Conservation (phyloP, 352 stramenopile species). For the Peronosclerospora sorghi region DNA sequence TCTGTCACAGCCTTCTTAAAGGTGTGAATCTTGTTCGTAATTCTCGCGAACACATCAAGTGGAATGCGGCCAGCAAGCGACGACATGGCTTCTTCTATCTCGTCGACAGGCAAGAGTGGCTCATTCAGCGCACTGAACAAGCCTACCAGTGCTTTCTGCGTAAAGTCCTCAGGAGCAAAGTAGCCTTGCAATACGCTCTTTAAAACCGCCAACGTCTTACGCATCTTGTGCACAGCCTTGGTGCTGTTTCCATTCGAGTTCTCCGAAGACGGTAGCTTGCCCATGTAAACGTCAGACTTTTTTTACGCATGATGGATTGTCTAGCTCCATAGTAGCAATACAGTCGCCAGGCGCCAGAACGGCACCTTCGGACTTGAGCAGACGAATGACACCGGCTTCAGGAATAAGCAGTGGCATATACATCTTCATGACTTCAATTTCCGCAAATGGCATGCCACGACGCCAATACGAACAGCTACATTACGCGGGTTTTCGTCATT, state of each 20-base stretch:
- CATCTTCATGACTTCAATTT: conserved; percentile 99
- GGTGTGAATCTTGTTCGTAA: conserved; percentile 25
- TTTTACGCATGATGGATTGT: conserved; percentile 96
- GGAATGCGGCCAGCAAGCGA: conserved; percentile 69
- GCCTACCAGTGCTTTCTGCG: conserved; percentile 41
- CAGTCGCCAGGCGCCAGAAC: conserved; percentile 93
- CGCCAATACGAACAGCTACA: too few relatives aligned
- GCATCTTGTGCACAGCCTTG: too few relatives aligned
- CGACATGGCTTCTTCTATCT: conserved; percentile 93
- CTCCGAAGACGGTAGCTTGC: conserved; percentile 15
- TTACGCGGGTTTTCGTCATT: too few relatives aligned
- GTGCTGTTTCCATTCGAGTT: conserved; percentile 17
- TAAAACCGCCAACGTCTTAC: too few relatives aligned
- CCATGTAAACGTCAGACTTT: conserved; percentile 35
- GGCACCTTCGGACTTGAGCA: conserved; percentile 93
- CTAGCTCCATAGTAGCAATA: conserved; percentile 94
- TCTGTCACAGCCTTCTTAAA: conserved; percentile 45
- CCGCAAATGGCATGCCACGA: conserved; percentile 77
- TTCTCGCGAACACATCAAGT: conserved; percentile 82
- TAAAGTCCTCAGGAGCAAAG: too few relatives aligned
- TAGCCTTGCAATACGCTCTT: too few relatives aligned
- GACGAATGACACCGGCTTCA: conserved; percentile 91
- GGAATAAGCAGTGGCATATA: conserved; percentile 98
- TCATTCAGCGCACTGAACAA: conserved; percentile 61
- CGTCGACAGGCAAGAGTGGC: conserved; percentile 78